These are phyloP conservation scores for Endocarpon pusillum DNA, from an alignment of 495 filamentous ascomycete genomes.

Conservation along the genomic window DNA sequence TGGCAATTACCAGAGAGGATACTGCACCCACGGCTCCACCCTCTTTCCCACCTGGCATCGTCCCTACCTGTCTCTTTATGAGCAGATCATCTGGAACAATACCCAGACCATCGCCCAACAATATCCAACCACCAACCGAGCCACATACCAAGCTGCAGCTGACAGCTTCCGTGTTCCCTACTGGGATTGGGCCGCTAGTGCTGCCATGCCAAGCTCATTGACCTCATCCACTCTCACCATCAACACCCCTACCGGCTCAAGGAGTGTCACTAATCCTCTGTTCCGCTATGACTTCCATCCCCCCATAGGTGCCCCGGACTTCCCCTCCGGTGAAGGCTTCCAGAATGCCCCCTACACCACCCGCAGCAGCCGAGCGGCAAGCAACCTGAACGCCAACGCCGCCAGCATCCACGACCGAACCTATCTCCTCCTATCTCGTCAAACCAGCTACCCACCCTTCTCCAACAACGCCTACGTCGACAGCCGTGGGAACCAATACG, in stretches of 20 bases:
- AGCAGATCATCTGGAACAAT: slow-evolving; percentile 12
- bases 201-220: slow-evolving; percentile 16
- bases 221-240: slow-evolving; percentile 19
- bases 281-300: slow-evolving; percentile 15
- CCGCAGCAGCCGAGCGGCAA: no score
- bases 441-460: slow-evolving; percentile 10
- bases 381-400: no score
- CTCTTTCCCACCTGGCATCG: slow-evolving; percentile 22
- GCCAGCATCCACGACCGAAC: slow-evolving; percentile 5
- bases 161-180: slow-evolving; percentile 45
- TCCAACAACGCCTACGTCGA: slow-evolving; percentile 11
- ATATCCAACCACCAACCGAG: slow-evolving; percentile 6
- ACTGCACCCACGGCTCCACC: slow-evolving; percentile 11
- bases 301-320: no score
- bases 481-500: slow-evolving; percentile 4
- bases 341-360: no score
- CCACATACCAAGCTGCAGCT: slow-evolving; percentile 29
- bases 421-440: slow-evolving; percentile 9
- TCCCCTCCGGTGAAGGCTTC: no score
- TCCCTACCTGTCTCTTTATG: slow-evolving; percentile 24
- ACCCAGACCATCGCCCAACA: slow-evolving; percentile 11
- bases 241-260: slow-evolving; percentile 15
- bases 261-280: slow-evolving; percentile 15
- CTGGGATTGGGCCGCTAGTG: slow-evolving; percentile 44
- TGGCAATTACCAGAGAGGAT: slow-evolving; percentile 7